A percentile compares a stretch with the other conserved stretches of the same genome.
Conservation (phyloP, 2,329 filamentous ascomycete species). For the Trichophyton benhamiae region DNA sequence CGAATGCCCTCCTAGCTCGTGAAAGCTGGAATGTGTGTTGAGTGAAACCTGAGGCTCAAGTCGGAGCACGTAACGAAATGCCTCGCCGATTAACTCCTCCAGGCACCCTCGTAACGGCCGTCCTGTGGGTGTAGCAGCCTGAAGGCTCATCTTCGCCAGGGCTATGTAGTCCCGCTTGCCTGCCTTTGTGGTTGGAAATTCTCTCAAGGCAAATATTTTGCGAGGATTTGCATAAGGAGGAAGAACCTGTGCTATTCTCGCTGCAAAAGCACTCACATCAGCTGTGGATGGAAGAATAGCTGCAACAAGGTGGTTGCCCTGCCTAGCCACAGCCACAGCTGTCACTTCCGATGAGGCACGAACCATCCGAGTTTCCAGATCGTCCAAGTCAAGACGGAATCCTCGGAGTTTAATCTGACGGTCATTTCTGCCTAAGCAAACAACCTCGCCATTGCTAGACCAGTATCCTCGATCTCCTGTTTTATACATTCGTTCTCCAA, state of each 20-base stretch:
- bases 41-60: neutral
- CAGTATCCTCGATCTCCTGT: neutral
- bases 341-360: neutral
- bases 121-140: neutral
- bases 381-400: neutral
- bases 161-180: neutral
- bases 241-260: neutral
- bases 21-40: neutral
- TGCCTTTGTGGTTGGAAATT: neutral
- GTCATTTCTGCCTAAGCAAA: neutral
- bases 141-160: neutral
- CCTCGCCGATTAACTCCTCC: conserved; percentile 6
- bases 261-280: neutral
- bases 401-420: neutral
- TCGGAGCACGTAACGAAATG: neutral
- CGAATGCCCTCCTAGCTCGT: conserved; percentile 4
- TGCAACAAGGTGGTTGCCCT: conserved; percentile 5
- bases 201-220: neutral
- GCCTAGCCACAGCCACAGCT: neutral
- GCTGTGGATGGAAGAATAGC: neutral
- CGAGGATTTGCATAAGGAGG: conserved; percentile 3
- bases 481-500: neutral
- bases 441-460: neutral
- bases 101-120: neutral
- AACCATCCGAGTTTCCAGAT: neutral